Conservation (phyloP, 2,329 filamentous ascomycete species). For the Periconia macrospinosa region DNA sequence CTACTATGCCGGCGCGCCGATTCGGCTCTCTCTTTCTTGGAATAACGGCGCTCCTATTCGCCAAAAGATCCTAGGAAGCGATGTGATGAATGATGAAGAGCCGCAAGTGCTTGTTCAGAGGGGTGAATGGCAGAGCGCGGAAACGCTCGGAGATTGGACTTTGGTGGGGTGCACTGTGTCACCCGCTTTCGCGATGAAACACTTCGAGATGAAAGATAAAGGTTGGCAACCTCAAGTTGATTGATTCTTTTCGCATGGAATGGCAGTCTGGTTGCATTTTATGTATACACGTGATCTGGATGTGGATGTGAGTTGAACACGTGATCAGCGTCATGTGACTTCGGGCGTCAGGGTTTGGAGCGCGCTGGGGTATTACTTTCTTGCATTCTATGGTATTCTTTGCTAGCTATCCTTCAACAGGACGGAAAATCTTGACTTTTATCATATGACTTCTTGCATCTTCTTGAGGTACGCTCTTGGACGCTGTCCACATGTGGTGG, state of each 20-base stretch:
- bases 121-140: conserved; percentile 52
- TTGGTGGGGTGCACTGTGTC: conserved; percentile 46
- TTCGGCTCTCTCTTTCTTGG: conserved; percentile 49
- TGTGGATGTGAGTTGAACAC: too few species aligned
- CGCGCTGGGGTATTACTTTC: too few species aligned
- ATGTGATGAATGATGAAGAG: conserved; percentile 37
- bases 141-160: conserved; percentile 53
- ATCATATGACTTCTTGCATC: too few species aligned
- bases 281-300: too few species aligned
- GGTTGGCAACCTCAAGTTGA: conserved; percentile 13
- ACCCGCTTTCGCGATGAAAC: conserved; percentile 17
- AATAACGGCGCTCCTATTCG: conserved; percentile 44
- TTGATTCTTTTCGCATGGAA: not conserved
- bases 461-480: too few species aligned
- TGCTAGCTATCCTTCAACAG: too few species aligned
- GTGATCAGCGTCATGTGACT: too few species aligned
- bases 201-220: conserved; percentile 20
- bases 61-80: conserved; percentile 40
- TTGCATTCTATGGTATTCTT: too few species aligned
- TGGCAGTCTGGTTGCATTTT: too few species aligned
- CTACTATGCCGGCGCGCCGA: conserved; percentile 56
- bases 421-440: too few species aligned
- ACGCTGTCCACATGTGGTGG: too few species aligned
- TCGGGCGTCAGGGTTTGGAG: too few species aligned
- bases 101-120: conserved; percentile 50